Evolutionary conservation across 176 grass and related monocot genomes (phyloP).

Genomic region (Aegilops speltoides): DNA sequence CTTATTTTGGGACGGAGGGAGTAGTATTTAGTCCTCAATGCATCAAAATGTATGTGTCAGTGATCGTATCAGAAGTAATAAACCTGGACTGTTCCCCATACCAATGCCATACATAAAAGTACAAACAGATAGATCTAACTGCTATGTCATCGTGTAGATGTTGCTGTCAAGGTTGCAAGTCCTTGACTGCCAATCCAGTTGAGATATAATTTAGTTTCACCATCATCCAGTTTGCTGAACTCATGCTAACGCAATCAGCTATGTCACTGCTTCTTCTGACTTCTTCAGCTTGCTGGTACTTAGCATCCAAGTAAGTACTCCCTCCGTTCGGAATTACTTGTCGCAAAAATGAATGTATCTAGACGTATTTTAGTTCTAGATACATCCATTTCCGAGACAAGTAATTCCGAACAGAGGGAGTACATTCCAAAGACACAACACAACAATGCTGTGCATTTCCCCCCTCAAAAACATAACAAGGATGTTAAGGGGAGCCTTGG

Average conservation of each 20-base stretch:
- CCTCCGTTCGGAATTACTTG: too few relatives aligned
- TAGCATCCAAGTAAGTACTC: neutral
- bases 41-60: neutral
- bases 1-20: too few relatives aligned
- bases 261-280: neutral
- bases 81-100: neutral
- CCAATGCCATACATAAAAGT: neutral
- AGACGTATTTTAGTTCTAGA: too few relatives aligned
- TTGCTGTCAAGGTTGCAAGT: neutral
- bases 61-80: neutral
- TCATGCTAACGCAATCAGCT: neutral
- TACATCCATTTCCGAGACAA: too few relatives aligned
- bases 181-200: neutral
- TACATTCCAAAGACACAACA: neutral
- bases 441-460: too few relatives aligned
- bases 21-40: neutral
- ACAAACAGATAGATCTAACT: conserved; percentile 6
- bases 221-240: neutral
- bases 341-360: too few relatives aligned
- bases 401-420: too few relatives aligned
- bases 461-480: too few relatives aligned
- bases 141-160: neutral
- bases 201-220: neutral
- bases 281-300: neutral
- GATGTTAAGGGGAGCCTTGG: too few relatives aligned